phyloP scores from a whole-genome alignment of 2,329 filamentous ascomycete genomes.

The Apiospora aurea region DNA sequence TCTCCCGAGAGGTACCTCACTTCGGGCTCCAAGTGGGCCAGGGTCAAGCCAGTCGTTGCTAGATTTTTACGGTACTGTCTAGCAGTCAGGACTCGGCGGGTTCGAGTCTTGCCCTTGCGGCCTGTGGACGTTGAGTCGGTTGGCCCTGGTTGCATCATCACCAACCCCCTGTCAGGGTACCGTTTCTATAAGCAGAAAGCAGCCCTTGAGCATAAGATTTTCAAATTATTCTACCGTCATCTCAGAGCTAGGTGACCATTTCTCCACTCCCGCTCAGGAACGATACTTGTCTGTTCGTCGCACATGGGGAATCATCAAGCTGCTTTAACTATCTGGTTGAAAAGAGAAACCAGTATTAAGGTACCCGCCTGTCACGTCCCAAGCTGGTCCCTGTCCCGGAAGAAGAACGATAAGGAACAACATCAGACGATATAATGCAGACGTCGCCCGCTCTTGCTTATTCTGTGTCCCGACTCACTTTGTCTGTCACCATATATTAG shows the following conservation, averaged over 20 bases:
- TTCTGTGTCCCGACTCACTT: slow-evolving; percentile 30
- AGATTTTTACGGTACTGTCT: slow-evolving; percentile 3
- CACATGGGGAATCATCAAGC: slow-evolving; percentile 19
- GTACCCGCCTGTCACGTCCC: slow-evolving; percentile 49
- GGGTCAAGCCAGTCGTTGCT: background rate
- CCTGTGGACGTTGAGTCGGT: slow-evolving; percentile 35
- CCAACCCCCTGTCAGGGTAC: slow-evolving; percentile 47
- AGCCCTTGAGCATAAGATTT: slow-evolving; percentile 63
- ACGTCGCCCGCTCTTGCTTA: slow-evolving; percentile 45
- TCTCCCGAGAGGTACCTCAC: background rate
- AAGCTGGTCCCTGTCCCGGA: slow-evolving; percentile 42
- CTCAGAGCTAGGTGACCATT: slow-evolving; percentile 53
- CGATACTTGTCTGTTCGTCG: slow-evolving; percentile 45
- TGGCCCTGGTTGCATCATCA: slow-evolving; percentile 51
- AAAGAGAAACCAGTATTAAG: slow-evolving; percentile 46
- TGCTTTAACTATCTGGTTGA: slow-evolving; percentile 54
- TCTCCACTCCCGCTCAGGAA: slow-evolving; percentile 54
- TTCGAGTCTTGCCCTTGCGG: slow-evolving; percentile 27
- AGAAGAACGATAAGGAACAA: slow-evolving; percentile 47
- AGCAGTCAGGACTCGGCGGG: slow-evolving; percentile 10
- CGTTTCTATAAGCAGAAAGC: slow-evolving; percentile 61
- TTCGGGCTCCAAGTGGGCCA: slow-evolving; percentile 20
- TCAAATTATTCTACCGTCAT: slow-evolving; percentile 65
- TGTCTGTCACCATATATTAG: slow-evolving; percentile 39
- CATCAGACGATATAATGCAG: slow-evolving; percentile 58